Percentiles rank a stretch among this genome's conserved stretches.
Conservation (phyloP, 768 basidiomycete genomes). For the Fistulinella prunicolor region DNA sequence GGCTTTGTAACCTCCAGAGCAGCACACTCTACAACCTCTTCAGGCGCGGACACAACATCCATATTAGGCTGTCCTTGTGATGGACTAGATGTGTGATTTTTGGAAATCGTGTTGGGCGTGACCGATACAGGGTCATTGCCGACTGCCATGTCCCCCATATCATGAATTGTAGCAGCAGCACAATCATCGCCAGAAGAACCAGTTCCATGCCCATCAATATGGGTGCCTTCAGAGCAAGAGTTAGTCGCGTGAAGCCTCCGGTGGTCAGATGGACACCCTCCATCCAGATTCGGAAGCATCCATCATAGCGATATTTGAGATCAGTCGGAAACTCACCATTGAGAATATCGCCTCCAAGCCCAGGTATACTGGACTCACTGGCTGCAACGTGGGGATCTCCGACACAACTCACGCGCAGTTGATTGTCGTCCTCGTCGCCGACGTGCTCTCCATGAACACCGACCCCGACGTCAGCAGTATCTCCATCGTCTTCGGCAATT, state of each 20-base stretch:
- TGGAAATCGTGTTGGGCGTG: constrained; percentile 20
- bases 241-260: constrained; percentile 58
- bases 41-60: constrained; percentile 18
- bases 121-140: constrained; percentile 26
- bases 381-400: constrained; percentile 39
- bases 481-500: constrained; percentile 69
- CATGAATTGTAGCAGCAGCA: constrained; percentile 14
- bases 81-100: constrained; percentile 10
- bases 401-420: constrained; percentile 41
- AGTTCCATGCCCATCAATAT: constrained; percentile 37
- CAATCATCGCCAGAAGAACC: constrained; percentile 31
- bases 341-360: constrained; percentile 32
- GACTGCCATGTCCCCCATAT: constrained; percentile 15
- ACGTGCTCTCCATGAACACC: constrained; percentile 49
- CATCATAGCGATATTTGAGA: constrained; percentile 38
- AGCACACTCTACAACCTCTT: constrained; percentile 18
- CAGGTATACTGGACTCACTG: constrained; percentile 32
- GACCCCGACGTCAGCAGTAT: constrained; percentile 53
- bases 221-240: constrained; percentile 40
- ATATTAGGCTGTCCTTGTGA: constrained; percentile 21
- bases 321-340: constrained; percentile 54
- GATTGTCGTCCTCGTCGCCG: constrained; percentile 45
- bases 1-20: constrained; percentile 22
- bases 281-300: constrained; percentile 40
- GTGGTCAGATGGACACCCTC: constrained; percentile 40